Evolutionary conservation across 2,329 filamentous ascomycete genomes (phyloP), one percentile per base, ranked within the genome.

Genomic region (Trichoderma sp.): DNA sequence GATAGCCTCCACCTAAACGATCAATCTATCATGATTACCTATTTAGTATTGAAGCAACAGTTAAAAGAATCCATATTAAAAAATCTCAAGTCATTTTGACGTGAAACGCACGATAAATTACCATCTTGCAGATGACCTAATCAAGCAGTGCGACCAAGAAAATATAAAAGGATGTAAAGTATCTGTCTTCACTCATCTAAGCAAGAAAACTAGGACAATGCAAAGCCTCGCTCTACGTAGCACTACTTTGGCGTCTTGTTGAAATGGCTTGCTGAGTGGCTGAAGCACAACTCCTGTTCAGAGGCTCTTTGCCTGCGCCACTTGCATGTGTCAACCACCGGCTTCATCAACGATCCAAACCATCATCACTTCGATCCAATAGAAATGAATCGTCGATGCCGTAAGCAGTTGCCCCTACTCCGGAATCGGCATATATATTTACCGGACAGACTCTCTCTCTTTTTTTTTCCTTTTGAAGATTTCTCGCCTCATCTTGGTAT

Each of bases 391-490:
- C 1, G 22, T 22, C 3, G 59, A 63, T 63, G 59, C 45, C 59
- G 25, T 63, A 63, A 39, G 34, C 59, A 63, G 6, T 15, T 2
- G n/a, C n/a, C 12, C 4, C 2, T n/a, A 22, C 29, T 17, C 19
- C 59, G 45, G 59, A 63, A 63, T n/a, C 59, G 59, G 59, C 17
- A 22, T 27, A 63, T 52, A 32, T 6, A 63, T 63, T 63, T 45
- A 19, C 57, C 57, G 57, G 37, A 48, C 13, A 32, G 25, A 6
- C 25, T 34, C 32, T n/a, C n/a, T n/a, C n/a, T n/a, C n/a, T n/a
- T n/a, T n/a, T n/a, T n/a, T n/a, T n/a, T 34, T 32, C 52, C 19
- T 27, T 25, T 34, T 32, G 12, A 34, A 5, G 34, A 29, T 32
- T 22, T 22, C 52, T 25, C 25, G 48, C 9, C 52, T 34, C 29